Conservation (phyloP, 2,329 filamentous ascomycete genomes). For the Colletotrichum orchidophilum region DNA sequence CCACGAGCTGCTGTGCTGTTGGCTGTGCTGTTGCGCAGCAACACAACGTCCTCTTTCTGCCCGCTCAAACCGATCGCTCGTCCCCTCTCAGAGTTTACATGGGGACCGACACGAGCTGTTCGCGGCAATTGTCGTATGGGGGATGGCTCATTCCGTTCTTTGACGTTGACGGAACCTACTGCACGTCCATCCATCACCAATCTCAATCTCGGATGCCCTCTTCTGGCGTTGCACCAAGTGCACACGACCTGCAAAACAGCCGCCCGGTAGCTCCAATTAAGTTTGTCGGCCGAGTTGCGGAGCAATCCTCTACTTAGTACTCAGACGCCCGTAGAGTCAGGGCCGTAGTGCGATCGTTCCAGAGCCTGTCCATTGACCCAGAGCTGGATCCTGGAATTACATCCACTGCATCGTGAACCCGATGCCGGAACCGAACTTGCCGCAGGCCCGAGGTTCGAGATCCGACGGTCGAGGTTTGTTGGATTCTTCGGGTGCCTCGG, state of each 20-base stretch:
- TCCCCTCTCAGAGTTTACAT: neutral
- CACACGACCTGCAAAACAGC: slow-evolving; percentile 3
- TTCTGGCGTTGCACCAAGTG: neutral
- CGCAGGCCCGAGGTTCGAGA: neutral
- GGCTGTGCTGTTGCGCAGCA: neutral
- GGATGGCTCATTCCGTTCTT: slow-evolving; percentile 2
- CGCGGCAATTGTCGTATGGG: neutral
- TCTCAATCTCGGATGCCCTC: neutral
- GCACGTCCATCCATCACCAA: neutral
- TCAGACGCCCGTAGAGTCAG: neutral
- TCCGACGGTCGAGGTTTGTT: neutral
- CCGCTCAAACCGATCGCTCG: neutral
- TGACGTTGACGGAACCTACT: slow-evolving; percentile 2
- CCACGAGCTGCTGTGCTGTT: neutral
- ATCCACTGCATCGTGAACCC: neutral
- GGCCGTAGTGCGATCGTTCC: neutral
- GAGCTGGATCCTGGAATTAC: neutral
- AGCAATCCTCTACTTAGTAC: neutral
- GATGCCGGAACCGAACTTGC: slow-evolving; percentile 21
- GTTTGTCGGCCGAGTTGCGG: slow-evolving; percentile 28
- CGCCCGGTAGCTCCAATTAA: neutral
- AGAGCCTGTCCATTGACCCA: neutral
- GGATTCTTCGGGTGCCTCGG: slow-evolving; percentile 15
- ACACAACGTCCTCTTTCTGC: neutral
- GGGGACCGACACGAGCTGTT: slow-evolving; percentile 14